Base-by-base conservation (phyloP, 1,139 yeast species). In the Blastobotrys serpentis region DNA sequence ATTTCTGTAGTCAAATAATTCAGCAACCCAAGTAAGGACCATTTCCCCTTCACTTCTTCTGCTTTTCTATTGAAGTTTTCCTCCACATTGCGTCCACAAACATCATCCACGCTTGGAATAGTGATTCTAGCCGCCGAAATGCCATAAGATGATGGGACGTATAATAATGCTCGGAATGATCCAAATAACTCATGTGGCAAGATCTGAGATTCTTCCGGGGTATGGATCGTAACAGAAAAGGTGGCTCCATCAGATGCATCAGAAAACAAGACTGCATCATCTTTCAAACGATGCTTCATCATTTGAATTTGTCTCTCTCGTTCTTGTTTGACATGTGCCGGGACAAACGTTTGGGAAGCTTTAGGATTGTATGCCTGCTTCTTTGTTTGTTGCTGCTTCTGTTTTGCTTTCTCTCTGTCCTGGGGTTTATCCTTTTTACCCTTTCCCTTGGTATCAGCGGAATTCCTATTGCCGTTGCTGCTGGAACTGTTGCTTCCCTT, bases 21-120 rank as follows among this genome's bases (percentile, higher is more conserved):
- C 34, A 66, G 46, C 34, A 59, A 56, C 1, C 70, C 60, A 29
- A 65, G 40, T 17, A 67, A 50, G 4, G 68, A 56, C 66, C 68
- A 65, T 22, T 52, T 49, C 18, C 47, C 52, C 13, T 52, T 49
- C 6, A 47, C 52, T n/a, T 53, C 46, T 25, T 47, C 34, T 2
- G 67, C 62, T 44, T 62, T 65, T 10, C 51, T 39, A 43, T 61
- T 62, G 50, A 67, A 67, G 39, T 64, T 63, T 17, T 40, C 48
- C 52, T 65, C 68, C 13, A 65, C 52, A 22, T 58, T 62, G 2
- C 52, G 46, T 2, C 58, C 57, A 18, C 56, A 52, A 32, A 59
- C 51, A 26, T 55, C 61, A n/a, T 53, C 56, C 7, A 49, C 46
- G 21, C 45, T 40, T 10, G 59, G 60, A 16, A 60, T 52, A 7